A percentile compares a stretch with the other conserved stretches of the same genome.
Evolutionary conservation across 2,329 filamentous ascomycete species (phyloP).

Genomic region (Aspergillus udagawae): DNA sequence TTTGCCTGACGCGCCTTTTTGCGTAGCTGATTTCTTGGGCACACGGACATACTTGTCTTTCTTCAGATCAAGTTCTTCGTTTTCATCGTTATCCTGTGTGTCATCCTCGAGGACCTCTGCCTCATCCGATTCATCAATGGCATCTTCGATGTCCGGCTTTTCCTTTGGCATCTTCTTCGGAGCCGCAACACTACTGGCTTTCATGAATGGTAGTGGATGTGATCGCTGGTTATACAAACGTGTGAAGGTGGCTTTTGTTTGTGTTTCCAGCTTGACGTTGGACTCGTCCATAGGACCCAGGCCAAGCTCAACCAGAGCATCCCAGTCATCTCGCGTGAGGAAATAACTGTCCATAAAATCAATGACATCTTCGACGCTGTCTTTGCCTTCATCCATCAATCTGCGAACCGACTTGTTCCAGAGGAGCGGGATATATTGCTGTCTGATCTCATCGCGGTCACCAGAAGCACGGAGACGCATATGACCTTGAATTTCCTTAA

Average conservation of each 20-base stretch:
- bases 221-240: slow-evolving; percentile 81
- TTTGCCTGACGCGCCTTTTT: slow-evolving; percentile 41
- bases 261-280: slow-evolving; percentile 70
- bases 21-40: slow-evolving; percentile 63
- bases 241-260: slow-evolving; percentile 87
- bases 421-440: slow-evolving; percentile 86
- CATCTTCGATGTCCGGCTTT: slow-evolving; percentile 91
- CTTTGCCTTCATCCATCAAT: slow-evolving; percentile 74
- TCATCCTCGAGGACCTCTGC: slow-evolving; percentile 55
- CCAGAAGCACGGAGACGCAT: slow-evolving; percentile 90
- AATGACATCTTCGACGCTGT: slow-evolving; percentile 77
- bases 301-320: slow-evolving; percentile 85
- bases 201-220: slow-evolving; percentile 95
- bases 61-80: slow-evolving; percentile 75
- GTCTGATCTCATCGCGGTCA: slow-evolving; percentile 87
- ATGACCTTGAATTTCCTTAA: slow-evolving; percentile 94
- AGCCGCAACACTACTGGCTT: slow-evolving; percentile 71
- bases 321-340: slow-evolving; percentile 90
- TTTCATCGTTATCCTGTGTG: slow-evolving; percentile 61
- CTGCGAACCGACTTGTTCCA: slow-evolving; percentile 76
- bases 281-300: slow-evolving; percentile 79
- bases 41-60: slow-evolving; percentile 96
- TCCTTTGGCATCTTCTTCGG: slow-evolving; percentile 69
- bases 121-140: slow-evolving; percentile 84
- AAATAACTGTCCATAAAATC: slow-evolving; percentile 97